Conservation (phyloP, 1,139 yeast genomes). For the Protomyces inouyei region DNA sequence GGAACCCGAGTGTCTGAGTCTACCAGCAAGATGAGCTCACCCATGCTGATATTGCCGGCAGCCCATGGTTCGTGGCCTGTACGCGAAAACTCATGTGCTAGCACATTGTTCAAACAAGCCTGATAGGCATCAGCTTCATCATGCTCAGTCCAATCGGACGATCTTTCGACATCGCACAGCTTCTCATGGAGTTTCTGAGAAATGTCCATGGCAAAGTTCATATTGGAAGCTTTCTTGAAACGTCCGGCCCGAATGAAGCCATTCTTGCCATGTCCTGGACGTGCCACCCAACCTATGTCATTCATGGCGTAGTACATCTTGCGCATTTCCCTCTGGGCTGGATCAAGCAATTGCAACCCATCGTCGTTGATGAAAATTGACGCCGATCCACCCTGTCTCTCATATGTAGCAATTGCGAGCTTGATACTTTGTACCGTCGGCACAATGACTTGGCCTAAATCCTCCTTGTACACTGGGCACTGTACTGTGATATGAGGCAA, state of each 20-base stretch:
- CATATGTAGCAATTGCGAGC: conserved; percentile 28
- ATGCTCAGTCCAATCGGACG: conserved; percentile 26
- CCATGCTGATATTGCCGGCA: conserved; percentile 30
- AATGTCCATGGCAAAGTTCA: conserved; percentile 32
- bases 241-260: conserved; percentile 31
- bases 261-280: conserved; percentile 31
- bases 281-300: conserved; percentile 30
- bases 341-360: conserved; percentile 27
- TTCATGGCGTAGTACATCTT: conserved; percentile 29
- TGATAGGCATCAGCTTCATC: conserved; percentile 29
- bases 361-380: conserved; percentile 29
- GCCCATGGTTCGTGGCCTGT: conserved; percentile 30
- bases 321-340: conserved; percentile 16
- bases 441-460: conserved; percentile 8
- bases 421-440: conserved; percentile 25
- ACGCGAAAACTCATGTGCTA: background rate
- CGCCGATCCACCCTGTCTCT: conserved; percentile 30
- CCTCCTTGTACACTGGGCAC: conserved; percentile 29
- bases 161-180: conserved; percentile 17
- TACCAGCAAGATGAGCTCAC: conserved; percentile 31
- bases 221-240: conserved; percentile 32
- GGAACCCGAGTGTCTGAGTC: conserved; percentile 32
- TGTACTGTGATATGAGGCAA: conserved; percentile 31
- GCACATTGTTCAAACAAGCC: conserved; percentile 13
- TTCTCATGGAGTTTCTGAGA: conserved; percentile 28